These are phyloP conservation scores for Actinomortierella wolfii DNA, from an alignment of 371 early-diverging fungal species.

Conservation along the genomic window DNA sequence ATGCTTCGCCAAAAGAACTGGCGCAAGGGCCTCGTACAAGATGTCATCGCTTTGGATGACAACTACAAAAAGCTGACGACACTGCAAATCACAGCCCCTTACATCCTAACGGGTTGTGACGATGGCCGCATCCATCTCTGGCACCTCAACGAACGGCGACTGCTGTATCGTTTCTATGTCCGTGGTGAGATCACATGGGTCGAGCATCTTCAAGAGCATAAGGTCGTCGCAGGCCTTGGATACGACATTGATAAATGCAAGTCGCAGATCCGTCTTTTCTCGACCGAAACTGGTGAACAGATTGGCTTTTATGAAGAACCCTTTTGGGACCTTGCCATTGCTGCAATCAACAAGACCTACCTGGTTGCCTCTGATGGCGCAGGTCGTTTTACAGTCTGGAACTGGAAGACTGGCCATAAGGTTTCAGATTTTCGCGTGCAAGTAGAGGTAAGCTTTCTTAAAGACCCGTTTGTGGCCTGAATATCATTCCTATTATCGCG, in stretches of 20 bases:
- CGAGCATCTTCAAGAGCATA: conserved; percentile 36
- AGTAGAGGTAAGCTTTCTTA: conserved; percentile 19
- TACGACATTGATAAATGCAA: conserved; percentile 26
- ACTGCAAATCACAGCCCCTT: conserved; percentile 40
- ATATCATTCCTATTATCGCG: neutral
- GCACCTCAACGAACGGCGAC: conserved; percentile 22
- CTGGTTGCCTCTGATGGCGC: conserved; percentile 39
- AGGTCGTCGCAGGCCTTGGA: conserved; percentile 37
- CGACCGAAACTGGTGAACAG: conserved; percentile 37
- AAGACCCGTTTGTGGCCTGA: no score
- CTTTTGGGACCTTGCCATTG: conserved; percentile 44
- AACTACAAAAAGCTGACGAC: conserved; percentile 43
- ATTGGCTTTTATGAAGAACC: conserved; percentile 32
- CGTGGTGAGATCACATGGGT: conserved; percentile 45
- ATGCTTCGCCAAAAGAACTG: conserved; percentile 38
- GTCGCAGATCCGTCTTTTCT: conserved; percentile 46
- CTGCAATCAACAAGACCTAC: conserved; percentile 33
- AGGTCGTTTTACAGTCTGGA: conserved; percentile 34
- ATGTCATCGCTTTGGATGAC: conserved; percentile 37
- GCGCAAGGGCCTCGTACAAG: conserved; percentile 40
- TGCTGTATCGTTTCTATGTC: conserved; percentile 38
- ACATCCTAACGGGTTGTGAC: conserved; percentile 40
- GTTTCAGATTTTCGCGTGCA: conserved; percentile 33
- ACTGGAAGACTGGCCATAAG: conserved; percentile 33
- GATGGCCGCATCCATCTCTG: conserved; percentile 41